Percentiles rank a stretch among this genome's conserved stretches.
Conservation (phyloP, 805 yeast species). For the Ogataea nakhonphanomensis region DNA sequence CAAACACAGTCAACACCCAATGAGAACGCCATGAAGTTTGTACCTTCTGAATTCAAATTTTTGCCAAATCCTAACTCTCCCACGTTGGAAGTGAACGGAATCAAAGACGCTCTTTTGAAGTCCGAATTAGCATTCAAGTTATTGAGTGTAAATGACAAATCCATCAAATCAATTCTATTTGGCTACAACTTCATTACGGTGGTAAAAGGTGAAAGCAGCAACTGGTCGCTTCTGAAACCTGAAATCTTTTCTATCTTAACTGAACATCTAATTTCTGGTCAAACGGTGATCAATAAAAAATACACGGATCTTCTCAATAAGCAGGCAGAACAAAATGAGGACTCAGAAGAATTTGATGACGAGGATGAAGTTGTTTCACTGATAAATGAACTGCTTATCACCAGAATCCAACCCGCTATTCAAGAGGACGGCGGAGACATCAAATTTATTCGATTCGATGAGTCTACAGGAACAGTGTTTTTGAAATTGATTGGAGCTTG, state of each 20-base stretch:
- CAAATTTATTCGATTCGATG: conserved; percentile 81
- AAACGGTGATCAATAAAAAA: conserved; percentile 48
- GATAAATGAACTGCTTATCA: conserved; percentile 89
- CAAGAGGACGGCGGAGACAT: conserved; percentile 99
- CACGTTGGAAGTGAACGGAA: conserved; percentile 69
- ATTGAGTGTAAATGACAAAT: conserved; percentile 60
- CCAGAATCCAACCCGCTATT: conserved; percentile 95
- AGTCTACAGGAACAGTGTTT: conserved; percentile 81
- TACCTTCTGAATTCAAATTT: conserved; percentile 65
- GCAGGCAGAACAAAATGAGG: conserved; percentile 33
- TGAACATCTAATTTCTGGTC: conserved; percentile 52
- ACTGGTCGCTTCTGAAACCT: conserved; percentile 63
- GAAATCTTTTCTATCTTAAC: conserved; percentile 60
- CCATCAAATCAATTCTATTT: conserved; percentile 70
- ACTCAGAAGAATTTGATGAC: conserved; percentile 53
- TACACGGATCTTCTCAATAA: conserved; percentile 31
- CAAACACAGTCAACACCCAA: conserved; percentile 87
- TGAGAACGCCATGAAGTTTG: conserved; percentile 78
- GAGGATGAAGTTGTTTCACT: conserved; percentile 79
- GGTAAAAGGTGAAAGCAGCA: conserved; percentile 45
- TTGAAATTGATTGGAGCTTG: conserved; percentile 94
- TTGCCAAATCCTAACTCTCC: conserved; percentile 51
- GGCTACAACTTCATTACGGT: conserved; percentile 84
- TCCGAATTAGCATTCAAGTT: conserved; percentile 77
- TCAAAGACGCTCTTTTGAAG: conserved; percentile 63